phyloP scores from a whole-genome alignment of 306 rosid genomes.

The Geum urbanum region DNA sequence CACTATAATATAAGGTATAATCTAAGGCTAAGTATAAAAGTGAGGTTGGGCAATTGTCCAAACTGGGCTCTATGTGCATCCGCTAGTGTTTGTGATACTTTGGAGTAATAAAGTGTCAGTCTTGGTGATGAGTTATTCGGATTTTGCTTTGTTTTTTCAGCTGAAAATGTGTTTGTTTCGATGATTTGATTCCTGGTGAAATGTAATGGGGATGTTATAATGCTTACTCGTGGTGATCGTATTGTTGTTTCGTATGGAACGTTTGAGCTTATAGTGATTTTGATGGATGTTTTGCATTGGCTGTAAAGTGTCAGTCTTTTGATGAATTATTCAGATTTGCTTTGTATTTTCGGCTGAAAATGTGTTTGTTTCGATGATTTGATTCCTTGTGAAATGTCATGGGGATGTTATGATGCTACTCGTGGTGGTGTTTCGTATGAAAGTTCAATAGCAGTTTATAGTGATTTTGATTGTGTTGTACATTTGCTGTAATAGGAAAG shows the following conservation, averaged over 20 bases:
- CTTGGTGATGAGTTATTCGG: background rate
- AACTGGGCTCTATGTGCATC: no score
- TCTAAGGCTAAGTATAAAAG: no score
- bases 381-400: background rate
- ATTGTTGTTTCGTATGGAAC: background rate
- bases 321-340: background rate
- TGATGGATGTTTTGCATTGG: background rate
- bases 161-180: background rate
- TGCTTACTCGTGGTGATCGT: background rate
- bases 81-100: no score
- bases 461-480: background rate
- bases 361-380: background rate
- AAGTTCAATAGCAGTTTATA: background rate
- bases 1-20: no score
- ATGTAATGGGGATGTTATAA: background rate
- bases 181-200: background rate
- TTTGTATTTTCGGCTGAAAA: background rate
- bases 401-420: background rate
- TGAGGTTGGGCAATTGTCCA: no score
- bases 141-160: background rate
- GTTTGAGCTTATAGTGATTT: background rate
- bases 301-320: background rate
- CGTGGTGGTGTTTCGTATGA: background rate
- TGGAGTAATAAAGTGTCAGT: no score
- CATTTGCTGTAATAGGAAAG: slow-evolving; percentile 57